phyloP scores from a whole-genome alignment of 1,139 yeast genomes.

The Suzukiozyma palmioleophila region DNA sequence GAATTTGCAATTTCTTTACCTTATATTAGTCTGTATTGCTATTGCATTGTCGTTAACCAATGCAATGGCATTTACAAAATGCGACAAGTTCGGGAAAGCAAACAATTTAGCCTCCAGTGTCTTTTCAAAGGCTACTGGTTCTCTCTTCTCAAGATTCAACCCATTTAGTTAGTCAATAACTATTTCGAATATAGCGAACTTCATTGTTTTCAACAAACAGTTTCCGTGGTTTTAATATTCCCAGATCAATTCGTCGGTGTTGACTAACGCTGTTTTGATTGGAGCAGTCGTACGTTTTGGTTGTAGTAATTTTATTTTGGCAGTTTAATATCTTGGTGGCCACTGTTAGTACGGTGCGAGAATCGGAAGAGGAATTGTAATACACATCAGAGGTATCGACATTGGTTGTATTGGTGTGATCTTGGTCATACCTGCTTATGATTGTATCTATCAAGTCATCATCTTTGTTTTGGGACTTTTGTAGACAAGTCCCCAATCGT shows the following conservation, averaged over 20 bases:
- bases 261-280: not conserved
- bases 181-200: not conserved
- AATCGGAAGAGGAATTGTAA: no score
- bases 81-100: slow-evolving; percentile 90
- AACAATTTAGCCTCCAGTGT: slow-evolving; percentile 49
- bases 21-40: slow-evolving; percentile 62
- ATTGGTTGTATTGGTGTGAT: no score
- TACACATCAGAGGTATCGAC: no score
- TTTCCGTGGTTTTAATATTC: not conserved
- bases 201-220: not conserved
- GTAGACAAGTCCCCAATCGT: no score
- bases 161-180: slow-evolving; percentile 28
- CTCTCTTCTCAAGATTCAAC: slow-evolving; percentile 45
- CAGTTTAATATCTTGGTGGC: no score
- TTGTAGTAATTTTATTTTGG: no score
- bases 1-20: slow-evolving; percentile 72
- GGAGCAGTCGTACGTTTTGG: no score
- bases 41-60: slow-evolving; percentile 71
- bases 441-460: no score
- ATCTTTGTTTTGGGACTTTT: no score
- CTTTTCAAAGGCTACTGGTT: slow-evolving; percentile 47
- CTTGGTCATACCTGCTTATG: no score
- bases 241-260: not conserved
- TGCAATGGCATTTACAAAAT: slow-evolving; percentile 83
- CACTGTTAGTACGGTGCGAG: no score